Evolutionary conservation across 176 grass and related monocot genomes (phyloP).

Genomic region (Cenchrus americanus): DNA sequence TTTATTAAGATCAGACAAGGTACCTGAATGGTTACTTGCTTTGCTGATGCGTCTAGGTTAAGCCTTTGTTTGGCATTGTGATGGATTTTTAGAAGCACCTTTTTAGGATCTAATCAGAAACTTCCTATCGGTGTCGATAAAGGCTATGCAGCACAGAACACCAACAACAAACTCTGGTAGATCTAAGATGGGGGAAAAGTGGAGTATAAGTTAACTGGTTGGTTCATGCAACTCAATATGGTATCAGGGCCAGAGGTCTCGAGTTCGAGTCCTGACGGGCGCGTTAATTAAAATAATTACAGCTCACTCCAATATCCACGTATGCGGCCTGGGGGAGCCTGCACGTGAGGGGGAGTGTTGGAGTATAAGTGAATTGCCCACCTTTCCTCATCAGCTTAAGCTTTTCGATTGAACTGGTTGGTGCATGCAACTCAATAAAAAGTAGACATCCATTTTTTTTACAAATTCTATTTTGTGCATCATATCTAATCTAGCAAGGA

Average conservation of each 20-base stretch:
- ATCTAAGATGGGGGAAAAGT: neutral
- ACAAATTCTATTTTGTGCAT: neutral
- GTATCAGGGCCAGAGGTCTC: too few relatives aligned
- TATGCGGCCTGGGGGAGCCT: too few relatives aligned
- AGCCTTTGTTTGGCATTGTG: neutral
- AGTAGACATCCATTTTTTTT: neutral
- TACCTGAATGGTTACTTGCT: neutral
- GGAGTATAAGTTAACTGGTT: too few relatives aligned
- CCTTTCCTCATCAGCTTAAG: too few relatives aligned
- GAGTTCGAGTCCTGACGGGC: too few relatives aligned
- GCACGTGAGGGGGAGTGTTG: too few relatives aligned
- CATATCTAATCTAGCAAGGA: neutral
- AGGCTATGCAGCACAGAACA: neutral
- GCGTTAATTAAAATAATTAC: too few relatives aligned
- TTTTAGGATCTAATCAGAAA: neutral
- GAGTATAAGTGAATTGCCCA: too few relatives aligned
- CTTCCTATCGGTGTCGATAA: neutral
- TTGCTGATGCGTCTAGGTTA: neutral
- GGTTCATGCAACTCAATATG: too few relatives aligned
- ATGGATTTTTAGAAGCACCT: neutral
- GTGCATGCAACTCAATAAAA: too few relatives aligned
- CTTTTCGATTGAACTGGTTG: too few relatives aligned
- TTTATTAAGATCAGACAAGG: neutral
- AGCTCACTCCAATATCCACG: too few relatives aligned
- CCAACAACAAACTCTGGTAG: neutral